Base-by-base conservation (phyloP, 108 stramenopile species). In the Stephanodiscus minutulus region DNA sequence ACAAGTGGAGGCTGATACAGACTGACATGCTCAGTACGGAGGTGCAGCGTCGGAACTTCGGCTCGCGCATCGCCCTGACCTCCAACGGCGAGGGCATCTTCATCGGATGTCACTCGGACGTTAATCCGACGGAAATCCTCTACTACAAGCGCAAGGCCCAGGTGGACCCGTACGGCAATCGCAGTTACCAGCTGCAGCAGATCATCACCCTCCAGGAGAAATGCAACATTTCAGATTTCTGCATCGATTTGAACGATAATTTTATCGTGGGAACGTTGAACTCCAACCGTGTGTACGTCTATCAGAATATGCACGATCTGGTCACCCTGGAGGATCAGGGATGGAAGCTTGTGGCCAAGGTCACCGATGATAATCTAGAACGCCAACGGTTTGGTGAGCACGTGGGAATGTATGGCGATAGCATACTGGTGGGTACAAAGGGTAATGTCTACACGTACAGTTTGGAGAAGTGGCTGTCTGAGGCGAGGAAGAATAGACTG, bases 91-190 rank as follows among this genome's bases (percentile, higher is more conserved):
- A 66, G 10, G 68, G 76, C 1, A 57, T 77, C 22, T 64, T 77
- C 57, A 62, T 77, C 9, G 76, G 76, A 48, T 77, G 76, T 36
- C 61, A 77, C 35, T 61, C 76, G 41, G 68, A 77, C 20, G 68
- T 77, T 36, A 70, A 49, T 50, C 76, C 76, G 0, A 77, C 76
- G 18, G 76, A 77, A 31, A 56, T 77, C 10, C 54, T 77, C 28
- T 77, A 65, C 33, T 77, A 61, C 76, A 31, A 59, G 62, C 52
- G 61, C 36, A 27, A 62, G 68, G 7, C 55, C 11, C n/a, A 62
- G 43, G 22, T 48, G 41, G 36, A 77, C 35, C 18, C 28, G 7
- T 64, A 64, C 33, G 64, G 64, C 64, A 64, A 43, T 28, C 64
- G 64, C 18, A 50, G 47, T 28, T 77, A 48, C 52, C 68, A 70